A percentile compares a stretch with the other conserved stretches of the same genome.
phyloP scores from a whole-genome alignment of 371 early-diverging fungal genomes.

The Zychaea mexicana region DNA sequence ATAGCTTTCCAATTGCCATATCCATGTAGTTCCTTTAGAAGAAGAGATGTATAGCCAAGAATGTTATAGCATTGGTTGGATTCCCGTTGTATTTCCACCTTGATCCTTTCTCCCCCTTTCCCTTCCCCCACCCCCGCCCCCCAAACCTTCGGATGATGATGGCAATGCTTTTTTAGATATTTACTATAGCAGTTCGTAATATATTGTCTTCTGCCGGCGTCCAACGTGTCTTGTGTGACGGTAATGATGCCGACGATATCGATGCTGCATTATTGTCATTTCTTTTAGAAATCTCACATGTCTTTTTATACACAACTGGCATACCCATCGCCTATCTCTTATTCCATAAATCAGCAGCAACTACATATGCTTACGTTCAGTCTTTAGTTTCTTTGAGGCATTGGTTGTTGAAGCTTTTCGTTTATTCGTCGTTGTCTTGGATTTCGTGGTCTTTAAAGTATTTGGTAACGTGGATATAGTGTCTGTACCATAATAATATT shows the following conservation, averaged over 20 bases:
- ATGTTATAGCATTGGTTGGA: no score
- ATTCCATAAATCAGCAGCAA: background rate
- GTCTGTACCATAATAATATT: constrained; percentile 56
- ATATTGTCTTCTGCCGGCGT: constrained; percentile 43
- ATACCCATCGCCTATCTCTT: no score
- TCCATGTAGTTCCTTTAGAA: constrained; percentile 49
- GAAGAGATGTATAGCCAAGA: background rate
- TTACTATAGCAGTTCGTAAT: constrained; percentile 53
- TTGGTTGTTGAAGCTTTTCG: background rate
- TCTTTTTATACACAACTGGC: no score
- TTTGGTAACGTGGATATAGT: constrained; percentile 18
- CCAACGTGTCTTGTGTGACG: constrained; percentile 69
- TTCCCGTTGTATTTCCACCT: no score
- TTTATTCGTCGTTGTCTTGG: constrained; percentile 15
- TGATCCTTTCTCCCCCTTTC: background rate
- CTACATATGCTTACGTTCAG: constrained; percentile 8
- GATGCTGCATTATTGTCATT: constrained; percentile 7
- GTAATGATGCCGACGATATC: constrained; percentile 57
- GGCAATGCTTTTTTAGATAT: no score
- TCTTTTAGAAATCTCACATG: no score
- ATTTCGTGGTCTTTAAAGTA: no score
- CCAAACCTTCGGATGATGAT: no score
- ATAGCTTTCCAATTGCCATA: constrained; percentile 71
- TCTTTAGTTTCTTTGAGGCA: constrained; percentile 18
- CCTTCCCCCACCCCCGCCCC: background rate